Evolutionary conservation across 2,329 filamentous ascomycete genomes (phyloP), one percentile per base, ranked within the genome.

Genomic region (Alternaria viburni): DNA sequence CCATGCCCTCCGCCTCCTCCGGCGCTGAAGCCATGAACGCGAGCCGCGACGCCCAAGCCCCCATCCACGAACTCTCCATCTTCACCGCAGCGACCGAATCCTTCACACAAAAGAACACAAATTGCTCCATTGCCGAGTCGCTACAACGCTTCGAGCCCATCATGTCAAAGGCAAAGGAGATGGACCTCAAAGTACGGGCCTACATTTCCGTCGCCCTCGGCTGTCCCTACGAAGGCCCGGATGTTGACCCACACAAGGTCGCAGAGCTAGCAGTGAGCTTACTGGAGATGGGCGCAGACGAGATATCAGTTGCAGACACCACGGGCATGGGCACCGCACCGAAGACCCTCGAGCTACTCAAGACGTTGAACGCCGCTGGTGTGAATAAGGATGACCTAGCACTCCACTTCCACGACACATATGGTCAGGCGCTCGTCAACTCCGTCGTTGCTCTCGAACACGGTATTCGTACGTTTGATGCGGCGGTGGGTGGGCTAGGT

Each of bases 351-450:
- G 86, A 88, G 59, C 82, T 93, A 50, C 83, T 93, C 61, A 85
- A 85, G 67, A 89, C 89, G 59, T 82, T 93, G 79, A 80, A 84
- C 9, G 86, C 88, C 1, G 91, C 90, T 2, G 90, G 90, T 0
- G 86, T 96, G 17, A 85, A 90, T 19, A 86, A 86, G 58, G 88
- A 89, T 71, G 90, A 92, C 71, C 81, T 96, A 11, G 92, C 92
- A 0, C 89, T 94, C 82, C 93, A 97, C 79, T 95, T 96, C 74
- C 93, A 97, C 79, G 92, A 97, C 75, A 96, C 93, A 1, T 95
- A 93, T 75, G 93, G 92, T 1, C 91, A 93, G 82, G 93, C 92
- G 1, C 83, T 95, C n/a, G 90, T 93, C 8, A 96, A 96, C 75
- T 90, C 90, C 6, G 89, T 92, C 11, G 89, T 94, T 0, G 89